Evolutionary conservation across 2,329 filamentous ascomycete genomes (phyloP), one percentile per base, ranked within the genome.

Genomic region (Hypoxylon sp.): DNA sequence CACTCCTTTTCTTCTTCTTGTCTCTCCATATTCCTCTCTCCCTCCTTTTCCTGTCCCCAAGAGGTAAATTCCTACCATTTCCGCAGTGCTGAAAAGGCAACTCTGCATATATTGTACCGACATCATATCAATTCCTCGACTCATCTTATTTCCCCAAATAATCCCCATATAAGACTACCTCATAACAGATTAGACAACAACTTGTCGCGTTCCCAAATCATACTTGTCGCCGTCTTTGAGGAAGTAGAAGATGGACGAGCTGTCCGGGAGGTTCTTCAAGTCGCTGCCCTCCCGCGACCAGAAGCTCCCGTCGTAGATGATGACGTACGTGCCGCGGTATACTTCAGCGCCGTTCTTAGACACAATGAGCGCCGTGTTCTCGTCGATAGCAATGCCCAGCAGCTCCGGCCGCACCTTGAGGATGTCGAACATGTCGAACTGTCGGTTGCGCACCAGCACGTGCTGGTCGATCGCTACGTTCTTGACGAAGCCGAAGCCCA

Each of bases 341-440:
- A 76, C 69, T 17, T 68, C 64, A 6, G 71, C 74, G 4, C 68
- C 56, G 44, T 76, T 73, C 56, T 70, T 67, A 0, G 70, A 67
- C 3, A 76, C 74, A 1, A 76, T 69, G 3, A 76, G 64, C 7
- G 74, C 74, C 26, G 74, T 76, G 46, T 75, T 74, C 70, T 76
- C 74, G 50, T 76, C 74, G 34, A 74, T 71, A 0, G 71, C 70
- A 34, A 76, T 68, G 4, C 73, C 74, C 7, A 76, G 62, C 8
- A 75, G 63, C 63, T 75, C 73, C 0, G 74, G 74, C 32, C 70
- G 56, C 7, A 70, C 70, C 55, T 70, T 71, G 13, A 76, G 68
- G 47, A 75, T 73, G n/a, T 76, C 72, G 37, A 75, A 75, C 73
- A 76, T 72, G 58, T 76, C 74, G 64, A 75, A 76, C 39, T 71